Base-by-base conservation (phyloP, 176 grass and related monocot genomes). In the Lolium rigidum region DNA sequence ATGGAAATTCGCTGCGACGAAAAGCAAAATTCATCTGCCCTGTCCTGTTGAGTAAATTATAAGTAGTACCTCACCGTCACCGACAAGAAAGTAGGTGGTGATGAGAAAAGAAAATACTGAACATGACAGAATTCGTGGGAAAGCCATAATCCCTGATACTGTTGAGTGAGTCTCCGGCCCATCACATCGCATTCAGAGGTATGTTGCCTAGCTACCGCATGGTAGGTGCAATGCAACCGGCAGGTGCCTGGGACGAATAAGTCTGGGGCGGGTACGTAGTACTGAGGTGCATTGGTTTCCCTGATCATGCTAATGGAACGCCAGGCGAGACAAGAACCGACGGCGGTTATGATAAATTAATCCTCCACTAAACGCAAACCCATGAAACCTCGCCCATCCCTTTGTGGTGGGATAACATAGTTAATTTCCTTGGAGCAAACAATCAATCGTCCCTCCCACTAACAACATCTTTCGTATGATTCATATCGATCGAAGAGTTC, bases 171-270 rank as follows among this genome's bases (percentile, higher is more conserved):
- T 17, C 8, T 56, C 55, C 28, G 63, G 9, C 66, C n/a, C n/a
- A 20, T 59, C 51, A 12, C 50, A 44, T 59, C 50, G 2, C 16
- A 73, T 70, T 76, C 37, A 59, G 49, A 72, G 66, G 67, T 18
- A 70, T 8, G 67, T 0, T 58, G 8, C 51, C 35, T 43, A 71
- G 51, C 81, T 43, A 72, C 68, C 81, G 28, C 81, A 73, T 28
- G 68, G 35, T 58, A 39, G 80, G 38, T 83, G 80, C 66, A 51
- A 38, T 83, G 80, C 66, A 51, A 38, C 10, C 3, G 26, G 71
- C 71, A 28, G 48, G 48, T 71, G 49, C 35, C 5, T 26, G 21
- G 17, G 13, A 47, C 1, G n/a, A 59, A 73, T 38, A 4, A 70
- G 16, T 55, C 64, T 6, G 4, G 22, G 35, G 16, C 31, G 44